Evolutionary conservation across 305 asterid species (phyloP).

Genomic region (Nicotiana rustica): DNA sequence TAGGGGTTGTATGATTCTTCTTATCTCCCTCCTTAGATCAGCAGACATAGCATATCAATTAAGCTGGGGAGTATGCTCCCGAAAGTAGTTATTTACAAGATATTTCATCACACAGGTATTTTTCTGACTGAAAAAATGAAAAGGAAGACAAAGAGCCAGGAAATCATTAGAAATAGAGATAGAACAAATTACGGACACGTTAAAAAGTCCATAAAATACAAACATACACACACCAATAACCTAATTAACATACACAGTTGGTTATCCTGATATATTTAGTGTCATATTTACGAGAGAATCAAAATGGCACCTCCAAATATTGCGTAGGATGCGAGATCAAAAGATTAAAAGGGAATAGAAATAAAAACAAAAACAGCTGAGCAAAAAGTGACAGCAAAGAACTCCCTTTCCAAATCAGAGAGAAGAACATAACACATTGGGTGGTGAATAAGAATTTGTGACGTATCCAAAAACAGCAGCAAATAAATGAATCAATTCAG

Average conservation of each 20-base stretch:
- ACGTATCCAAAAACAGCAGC: not conserved
- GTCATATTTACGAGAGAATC: not conserved
- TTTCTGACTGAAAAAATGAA: not conserved
- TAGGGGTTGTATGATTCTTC: not conserved
- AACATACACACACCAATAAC: not conserved
- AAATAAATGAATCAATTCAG: not conserved
- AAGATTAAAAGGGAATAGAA: not conserved
- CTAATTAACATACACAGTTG: not conserved
- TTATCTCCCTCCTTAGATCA: not conserved
- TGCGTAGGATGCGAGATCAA: not conserved
- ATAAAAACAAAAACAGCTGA: not conserved
- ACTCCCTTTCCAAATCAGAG: not conserved
- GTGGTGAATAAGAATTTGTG: not conserved
- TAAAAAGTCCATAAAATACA: not conserved
- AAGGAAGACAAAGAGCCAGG: not conserved
- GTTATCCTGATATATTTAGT: not conserved
- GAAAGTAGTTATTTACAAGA: not conserved
- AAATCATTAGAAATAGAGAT: not conserved
- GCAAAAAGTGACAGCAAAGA: not conserved
- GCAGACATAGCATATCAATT: not conserved
- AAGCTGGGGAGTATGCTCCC: not conserved
- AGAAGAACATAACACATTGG: not conserved
- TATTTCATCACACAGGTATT: not conserved
- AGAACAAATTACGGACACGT: not conserved
- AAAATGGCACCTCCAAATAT: not conserved